Evolutionary conservation across 2,329 filamentous ascomycete genomes (phyloP), one percentile per base, ranked within the genome.

Genomic region (Neophaeococcomyces aloes): DNA sequence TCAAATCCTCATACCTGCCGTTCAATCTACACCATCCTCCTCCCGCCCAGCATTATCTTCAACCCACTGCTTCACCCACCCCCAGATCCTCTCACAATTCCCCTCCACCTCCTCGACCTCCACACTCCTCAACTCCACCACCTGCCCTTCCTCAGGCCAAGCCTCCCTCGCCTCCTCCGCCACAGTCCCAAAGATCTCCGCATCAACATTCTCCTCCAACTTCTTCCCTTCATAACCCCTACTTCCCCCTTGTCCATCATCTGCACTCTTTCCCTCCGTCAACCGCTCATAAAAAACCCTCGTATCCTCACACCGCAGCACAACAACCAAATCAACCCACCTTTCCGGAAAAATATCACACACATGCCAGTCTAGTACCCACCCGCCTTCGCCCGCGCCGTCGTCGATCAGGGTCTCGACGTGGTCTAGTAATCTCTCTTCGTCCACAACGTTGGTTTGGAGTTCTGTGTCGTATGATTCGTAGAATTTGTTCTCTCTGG

Each of bases 321-420:
- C 91, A 4, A 96, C 83, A 1, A 98, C 88, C 2, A 98, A 75
- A 61, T 98, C 91, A 59, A 98, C 83, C 86, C 88, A 93, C 58
- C 83, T 83, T 60, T 83, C 80, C 2, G 91, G 91, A 59, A 96
- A 96, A 17, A 96, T 67, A 57, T 96, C 91, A 67, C 89, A 96
- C 2, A 88, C 89, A 65, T 98, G 91, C 89, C 91, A 98, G 67
- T 98, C 91, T 58, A 98, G 83, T 55, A 98, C 79, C 63, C 79
- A 85, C 15, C 91, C 91, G 45, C 89, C 89, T 15, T 75, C 66
- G 14, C 49, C 54, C 8, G 42, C 48, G 31, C 53, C 53, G 33
- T 54, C 52, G 50, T 80, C 75, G 30, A 85, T 74, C 48, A 91
- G 81, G 45, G 84, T 76, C 66, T 96, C 91, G 45, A 98, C 82